Conservation (phyloP, 306 rosid species). For the Ammopiptanthus mongolicus region DNA sequence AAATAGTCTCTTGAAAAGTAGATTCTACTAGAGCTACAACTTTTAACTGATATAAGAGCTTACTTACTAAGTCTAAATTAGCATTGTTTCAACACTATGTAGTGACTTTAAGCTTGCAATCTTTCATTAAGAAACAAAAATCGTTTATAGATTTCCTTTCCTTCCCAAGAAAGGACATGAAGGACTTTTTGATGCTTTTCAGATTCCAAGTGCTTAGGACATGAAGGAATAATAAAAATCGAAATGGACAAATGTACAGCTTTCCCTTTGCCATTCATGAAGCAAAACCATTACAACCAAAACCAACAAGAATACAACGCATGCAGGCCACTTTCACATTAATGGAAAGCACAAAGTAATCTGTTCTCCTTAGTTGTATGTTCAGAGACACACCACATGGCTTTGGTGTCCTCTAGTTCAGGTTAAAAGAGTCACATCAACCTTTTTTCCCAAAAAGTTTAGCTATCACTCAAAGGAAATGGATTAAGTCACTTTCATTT, state of each 20-base stretch:
- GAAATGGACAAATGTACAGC: constrained; percentile 26
- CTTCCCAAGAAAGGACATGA: not conserved
- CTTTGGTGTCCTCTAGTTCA: constrained; percentile 26
- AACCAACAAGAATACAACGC: too few species aligned
- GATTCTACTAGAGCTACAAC: not conserved
- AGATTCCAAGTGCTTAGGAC: constrained; percentile 12
- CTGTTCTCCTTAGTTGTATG: constrained; percentile 23
- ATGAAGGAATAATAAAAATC: constrained; percentile 8
- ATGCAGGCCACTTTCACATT: constrained; percentile 26
- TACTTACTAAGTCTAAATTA: not conserved
- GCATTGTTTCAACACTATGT: not conserved
- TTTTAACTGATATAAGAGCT: not conserved
- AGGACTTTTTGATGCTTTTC: not conserved
- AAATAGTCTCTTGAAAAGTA: too few species aligned
- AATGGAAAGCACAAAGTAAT: constrained; percentile 14
- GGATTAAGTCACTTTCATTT: too few species aligned
- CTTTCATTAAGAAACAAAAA: not conserved
- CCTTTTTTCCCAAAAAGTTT: not conserved
- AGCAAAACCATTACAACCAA: constrained; percentile 9
- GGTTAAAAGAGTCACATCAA: constrained; percentile 33
- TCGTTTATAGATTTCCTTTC: not conserved
- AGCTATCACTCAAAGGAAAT: not conserved
- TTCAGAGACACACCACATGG: constrained; percentile 42
- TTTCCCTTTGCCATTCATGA: constrained; percentile 26
- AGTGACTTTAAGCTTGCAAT: not conserved